phyloP scores from a whole-genome alignment of 1,284 basidiomycete species.

The Lignosus rhinocerotis region DNA sequence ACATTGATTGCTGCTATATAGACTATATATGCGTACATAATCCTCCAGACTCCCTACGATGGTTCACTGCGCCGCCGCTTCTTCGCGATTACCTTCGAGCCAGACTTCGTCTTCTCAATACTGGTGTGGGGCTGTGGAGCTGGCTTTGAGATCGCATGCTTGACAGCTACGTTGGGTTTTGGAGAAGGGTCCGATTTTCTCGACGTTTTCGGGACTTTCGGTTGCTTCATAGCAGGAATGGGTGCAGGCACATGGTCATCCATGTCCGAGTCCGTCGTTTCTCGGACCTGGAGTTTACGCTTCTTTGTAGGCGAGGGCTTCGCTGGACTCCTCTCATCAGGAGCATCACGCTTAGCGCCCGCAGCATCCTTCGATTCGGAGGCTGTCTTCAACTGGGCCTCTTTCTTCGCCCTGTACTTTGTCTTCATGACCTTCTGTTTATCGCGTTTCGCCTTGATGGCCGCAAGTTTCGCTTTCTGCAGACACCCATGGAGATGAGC shows the following conservation, averaged over 20 bases:
- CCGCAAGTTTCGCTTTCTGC: slow-evolving; percentile 44
- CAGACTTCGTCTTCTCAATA: neutral
- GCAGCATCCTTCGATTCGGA: neutral
- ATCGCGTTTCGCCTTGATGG: slow-evolving; percentile 41
- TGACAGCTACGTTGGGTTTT: neutral
- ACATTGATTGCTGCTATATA: slow-evolving; percentile 19
- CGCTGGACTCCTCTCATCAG: slow-evolving; percentile 10
- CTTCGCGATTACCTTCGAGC: neutral
- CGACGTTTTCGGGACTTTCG: neutral
- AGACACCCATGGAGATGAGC: neutral
- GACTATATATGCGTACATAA: slow-evolving; percentile 10
- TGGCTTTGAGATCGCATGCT: neutral
- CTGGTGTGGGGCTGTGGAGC: neutral
- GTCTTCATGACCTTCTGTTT: slow-evolving; percentile 39
- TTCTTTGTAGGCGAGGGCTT: slow-evolving; percentile 27
- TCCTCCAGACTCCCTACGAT: neutral
- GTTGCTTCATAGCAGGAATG: slow-evolving; percentile 2
- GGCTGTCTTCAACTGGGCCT: slow-evolving; percentile 16
- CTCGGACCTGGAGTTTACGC: slow-evolving; percentile 26
- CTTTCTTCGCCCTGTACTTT: slow-evolving; percentile 24
- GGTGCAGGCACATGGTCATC: neutral
- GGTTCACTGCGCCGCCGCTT: slow-evolving; percentile 16
- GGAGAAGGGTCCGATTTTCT: neutral
- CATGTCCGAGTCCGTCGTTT: neutral
- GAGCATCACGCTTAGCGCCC: neutral